These are phyloP conservation scores for Dispira parvispora DNA, from an alignment of 192 early-diverging fungal species.

Conservation along the genomic window DNA sequence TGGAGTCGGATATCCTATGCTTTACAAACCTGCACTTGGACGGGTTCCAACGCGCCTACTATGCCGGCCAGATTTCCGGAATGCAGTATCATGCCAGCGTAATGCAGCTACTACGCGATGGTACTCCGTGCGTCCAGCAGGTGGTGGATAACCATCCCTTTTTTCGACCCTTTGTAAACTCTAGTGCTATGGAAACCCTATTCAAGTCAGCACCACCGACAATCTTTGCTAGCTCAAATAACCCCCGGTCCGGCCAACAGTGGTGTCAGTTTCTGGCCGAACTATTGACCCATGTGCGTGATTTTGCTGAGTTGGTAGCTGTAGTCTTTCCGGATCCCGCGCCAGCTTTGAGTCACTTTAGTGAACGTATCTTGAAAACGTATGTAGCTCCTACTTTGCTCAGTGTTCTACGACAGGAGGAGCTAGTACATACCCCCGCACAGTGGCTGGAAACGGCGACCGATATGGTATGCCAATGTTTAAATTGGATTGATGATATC, in stretches of 20 bases:
- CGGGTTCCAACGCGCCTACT: background rate
- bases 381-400: background rate
- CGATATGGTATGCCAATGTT: background rate
- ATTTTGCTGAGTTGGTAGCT: background rate
- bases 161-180: background rate
- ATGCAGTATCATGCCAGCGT: conserved; percentile 5
- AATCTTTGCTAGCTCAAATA: too few species aligned
- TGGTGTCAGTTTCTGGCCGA: background rate
- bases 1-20: background rate
- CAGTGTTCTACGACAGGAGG: background rate
- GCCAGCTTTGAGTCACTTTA: background rate
- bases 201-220: too few species aligned
- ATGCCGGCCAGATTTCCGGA: background rate
- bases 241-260: too few species aligned
- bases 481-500: background rate
- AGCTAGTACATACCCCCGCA: background rate
- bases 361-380: background rate
- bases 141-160: conserved; percentile 1
- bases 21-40: background rate
- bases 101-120: background rate
- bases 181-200: too few species aligned
- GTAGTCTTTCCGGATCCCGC: background rate
- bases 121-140: background rate
- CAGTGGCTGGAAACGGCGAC: background rate
- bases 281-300: background rate